Percentiles rank a stretch among this genome's conserved stretches.
Evolutionary conservation across 2,329 filamentous ascomycete genomes (phyloP).

Genomic region (Colletotrichum karsti): DNA sequence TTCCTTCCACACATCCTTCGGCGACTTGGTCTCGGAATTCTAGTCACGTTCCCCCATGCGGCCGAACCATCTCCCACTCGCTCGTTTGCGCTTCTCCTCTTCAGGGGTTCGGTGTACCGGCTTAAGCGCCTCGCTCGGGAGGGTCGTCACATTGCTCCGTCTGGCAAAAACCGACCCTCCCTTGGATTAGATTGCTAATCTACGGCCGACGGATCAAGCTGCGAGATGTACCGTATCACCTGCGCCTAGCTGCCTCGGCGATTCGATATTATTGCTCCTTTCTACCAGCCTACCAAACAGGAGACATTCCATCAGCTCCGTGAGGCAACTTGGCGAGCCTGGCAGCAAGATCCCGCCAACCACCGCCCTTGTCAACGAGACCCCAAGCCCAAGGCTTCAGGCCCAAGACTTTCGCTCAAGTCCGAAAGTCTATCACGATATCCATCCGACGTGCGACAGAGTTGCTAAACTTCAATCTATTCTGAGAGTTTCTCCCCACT

Average conservation of each 20-base stretch:
- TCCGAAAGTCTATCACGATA: not conserved
- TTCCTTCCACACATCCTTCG: not conserved
- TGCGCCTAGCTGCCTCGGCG: not conserved
- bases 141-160: constrained; percentile 14
- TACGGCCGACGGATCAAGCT: not conserved
- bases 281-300: not conserved
- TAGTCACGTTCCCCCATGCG: not conserved
- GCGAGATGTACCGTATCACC: not conserved
- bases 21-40: constrained; percentile 12
- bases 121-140: constrained; percentile 10
- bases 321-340: not conserved
- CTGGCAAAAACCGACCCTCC: constrained; percentile 3
- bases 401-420: not conserved
- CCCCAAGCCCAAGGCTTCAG: no score
- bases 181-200: constrained; percentile 13
- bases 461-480: not conserved
- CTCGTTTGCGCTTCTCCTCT: not conserved
- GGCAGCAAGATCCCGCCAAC: not conserved
- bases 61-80: constrained; percentile 2
- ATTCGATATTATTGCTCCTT: not conserved
- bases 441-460: not conserved
- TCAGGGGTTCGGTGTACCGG: not conserved
- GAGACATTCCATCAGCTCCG: not conserved
- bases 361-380: not conserved
- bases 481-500: not conserved